A percentile compares a stretch with the other conserved stretches of the same genome.
These are phyloP conservation scores for Aschersonia sp. DNA, from an alignment of 2,329 filamentous ascomycete genomes.

Conservation along the genomic window DNA sequence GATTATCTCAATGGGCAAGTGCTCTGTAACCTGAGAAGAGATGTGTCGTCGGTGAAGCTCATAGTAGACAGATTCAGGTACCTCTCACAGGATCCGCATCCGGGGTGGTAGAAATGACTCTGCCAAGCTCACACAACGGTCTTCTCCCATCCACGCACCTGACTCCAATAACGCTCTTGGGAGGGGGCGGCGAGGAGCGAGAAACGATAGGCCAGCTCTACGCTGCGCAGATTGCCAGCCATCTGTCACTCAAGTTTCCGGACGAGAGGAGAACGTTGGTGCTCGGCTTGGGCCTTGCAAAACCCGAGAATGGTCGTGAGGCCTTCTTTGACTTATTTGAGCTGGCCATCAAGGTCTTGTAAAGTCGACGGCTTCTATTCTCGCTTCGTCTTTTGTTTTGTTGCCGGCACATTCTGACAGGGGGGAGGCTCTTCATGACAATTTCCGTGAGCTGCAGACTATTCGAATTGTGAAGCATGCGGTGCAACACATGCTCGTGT, in stretches of 20 bases:
- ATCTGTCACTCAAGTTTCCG: constrained; percentile 57
- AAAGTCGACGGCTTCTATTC: neutral
- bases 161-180: constrained; percentile 75
- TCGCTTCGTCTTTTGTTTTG: too few relatives aligned
- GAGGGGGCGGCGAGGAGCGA: constrained; percentile 63
- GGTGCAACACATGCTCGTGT: too few relatives aligned
- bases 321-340: constrained; percentile 53
- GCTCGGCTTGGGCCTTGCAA: constrained; percentile 43
- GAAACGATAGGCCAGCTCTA: constrained; percentile 80
- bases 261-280: constrained; percentile 47
- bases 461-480: too few relatives aligned
- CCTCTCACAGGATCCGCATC: constrained; percentile 55
- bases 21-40: neutral
- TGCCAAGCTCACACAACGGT: constrained; percentile 29
- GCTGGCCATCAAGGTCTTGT: constrained; percentile 43
- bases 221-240: constrained; percentile 76
- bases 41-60: neutral
- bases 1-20: constrained; percentile 79
- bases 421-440: too few relatives aligned
- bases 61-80: constrained; percentile 51
- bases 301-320: constrained; percentile 34
- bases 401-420: too few relatives aligned
- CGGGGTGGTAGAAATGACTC: constrained; percentile 45
- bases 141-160: constrained; percentile 66
- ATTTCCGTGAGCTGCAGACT: too few relatives aligned